phyloP scores from a whole-genome alignment of 2,329 filamentous ascomycete species.

The Pyrenophora graminea region DNA sequence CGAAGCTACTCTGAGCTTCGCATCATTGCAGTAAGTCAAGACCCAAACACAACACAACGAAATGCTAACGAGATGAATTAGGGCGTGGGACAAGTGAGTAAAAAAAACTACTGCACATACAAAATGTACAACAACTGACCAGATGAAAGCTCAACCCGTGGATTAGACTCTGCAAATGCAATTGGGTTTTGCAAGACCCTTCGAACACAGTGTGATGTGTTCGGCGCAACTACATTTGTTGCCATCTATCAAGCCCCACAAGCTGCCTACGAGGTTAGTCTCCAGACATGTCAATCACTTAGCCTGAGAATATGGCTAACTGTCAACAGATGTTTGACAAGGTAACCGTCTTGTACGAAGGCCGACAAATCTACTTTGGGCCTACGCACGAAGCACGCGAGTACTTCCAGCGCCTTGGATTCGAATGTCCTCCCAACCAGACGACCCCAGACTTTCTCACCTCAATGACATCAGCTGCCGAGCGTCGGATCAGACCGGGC shows the following conservation, averaged over 20 bases:
- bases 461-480: conserved; percentile 60
- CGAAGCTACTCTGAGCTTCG: conserved; percentile 51
- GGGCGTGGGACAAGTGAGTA: no score
- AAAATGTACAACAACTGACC: conserved; percentile 40
- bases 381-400: conserved; percentile 61
- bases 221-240: conserved; percentile 44
- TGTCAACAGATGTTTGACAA: conserved; percentile 20
- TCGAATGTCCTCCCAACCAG: conserved; percentile 56
- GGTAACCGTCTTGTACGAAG: conserved; percentile 54
- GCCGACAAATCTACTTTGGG: conserved; percentile 72
- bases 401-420: conserved; percentile 72
- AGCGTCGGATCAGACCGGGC: conserved; percentile 41
- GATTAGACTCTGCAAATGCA: conserved; percentile 71
- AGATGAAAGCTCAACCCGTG: conserved; percentile 75
- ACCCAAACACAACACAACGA: no score
- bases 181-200: conserved; percentile 66
- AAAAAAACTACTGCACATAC: no score
- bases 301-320: neutral
- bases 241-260: conserved; percentile 56
- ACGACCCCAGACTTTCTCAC: conserved; percentile 75
- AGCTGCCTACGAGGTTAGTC: conserved; percentile 61
- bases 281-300: neutral
- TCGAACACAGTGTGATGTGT: conserved; percentile 62
- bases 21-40: conserved; percentile 51
- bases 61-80: no score